Conservation (phyloP, 805 yeast species). For the Zygosaccharomyces bailii region DNA sequence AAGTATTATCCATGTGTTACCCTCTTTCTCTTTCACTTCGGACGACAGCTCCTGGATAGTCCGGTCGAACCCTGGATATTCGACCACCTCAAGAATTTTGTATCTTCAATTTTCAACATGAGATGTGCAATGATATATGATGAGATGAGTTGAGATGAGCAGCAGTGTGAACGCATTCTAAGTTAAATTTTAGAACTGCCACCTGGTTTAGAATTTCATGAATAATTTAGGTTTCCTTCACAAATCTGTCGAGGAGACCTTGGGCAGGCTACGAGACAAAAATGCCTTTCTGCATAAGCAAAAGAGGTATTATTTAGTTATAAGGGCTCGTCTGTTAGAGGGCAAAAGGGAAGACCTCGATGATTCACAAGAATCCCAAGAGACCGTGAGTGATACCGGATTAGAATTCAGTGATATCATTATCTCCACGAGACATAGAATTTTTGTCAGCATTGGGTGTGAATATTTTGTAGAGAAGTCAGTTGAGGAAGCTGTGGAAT, state of each 20-base stretch:
- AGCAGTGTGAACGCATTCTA: no score
- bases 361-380: conserved; percentile 8
- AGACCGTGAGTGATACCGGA: conserved; percentile 17
- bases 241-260: conserved; percentile 23
- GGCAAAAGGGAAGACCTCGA: conserved; percentile 5
- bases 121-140: conserved; percentile 1
- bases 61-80: no score
- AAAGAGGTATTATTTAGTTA: conserved; percentile 22
- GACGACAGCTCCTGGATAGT: no score
- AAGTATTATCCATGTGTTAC: no score
- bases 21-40: no score
- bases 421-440: conserved; percentile 24
- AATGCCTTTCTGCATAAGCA: conserved; percentile 30
- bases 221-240: conserved; percentile 17
- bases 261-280: conserved; percentile 24
- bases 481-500: conserved; percentile 23
- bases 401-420: conserved; percentile 33
- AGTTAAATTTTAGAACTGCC: no score
- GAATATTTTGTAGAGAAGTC: conserved; percentile 34
- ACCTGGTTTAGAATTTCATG: no score
- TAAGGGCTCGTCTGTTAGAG: conserved; percentile 16
- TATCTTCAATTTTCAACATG: neutral
- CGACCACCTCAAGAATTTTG: no score
- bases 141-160: neutral
- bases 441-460: conserved; percentile 32